A percentile compares a stretch with the other conserved stretches of the same genome.
Evolutionary conservation across 2,329 filamentous ascomycete species (phyloP).

Genomic region (Penicillium olsonii): DNA sequence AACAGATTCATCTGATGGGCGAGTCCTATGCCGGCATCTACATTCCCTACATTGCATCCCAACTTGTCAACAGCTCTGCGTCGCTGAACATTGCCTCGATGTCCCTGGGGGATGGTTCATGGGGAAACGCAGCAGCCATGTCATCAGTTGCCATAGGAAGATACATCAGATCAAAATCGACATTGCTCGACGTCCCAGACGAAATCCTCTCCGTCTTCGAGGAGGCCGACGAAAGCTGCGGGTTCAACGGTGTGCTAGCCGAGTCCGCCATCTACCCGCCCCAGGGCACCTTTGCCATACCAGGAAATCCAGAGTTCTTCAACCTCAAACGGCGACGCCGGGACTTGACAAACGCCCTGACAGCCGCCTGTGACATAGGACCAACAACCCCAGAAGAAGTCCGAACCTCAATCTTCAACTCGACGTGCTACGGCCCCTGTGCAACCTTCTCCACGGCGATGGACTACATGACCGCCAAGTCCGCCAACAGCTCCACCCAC

Average conservation of each 20-base stretch:
- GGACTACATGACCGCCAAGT: constrained; percentile 29
- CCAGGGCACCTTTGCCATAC: constrained; percentile 30
- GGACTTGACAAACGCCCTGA: constrained; percentile 13
- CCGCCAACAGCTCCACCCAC: constrained; percentile 9
- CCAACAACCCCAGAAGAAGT: constrained; percentile 28
- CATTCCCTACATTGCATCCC: constrained; percentile 39
- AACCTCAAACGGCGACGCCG: constrained; percentile 26
- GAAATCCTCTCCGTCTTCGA: constrained; percentile 32
- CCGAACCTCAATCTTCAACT: constrained; percentile 34
- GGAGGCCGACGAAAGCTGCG: constrained; percentile 33
- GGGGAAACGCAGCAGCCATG: constrained; percentile 40
- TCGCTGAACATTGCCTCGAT: constrained; percentile 37
- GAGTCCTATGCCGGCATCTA: constrained; percentile 43
- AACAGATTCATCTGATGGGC: constrained; percentile 39
- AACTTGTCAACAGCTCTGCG: constrained; percentile 29
- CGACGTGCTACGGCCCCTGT: constrained; percentile 38
- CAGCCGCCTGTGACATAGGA: constrained; percentile 25
- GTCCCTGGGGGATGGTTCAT: constrained; percentile 38
- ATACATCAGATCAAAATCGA: constrained; percentile 30
- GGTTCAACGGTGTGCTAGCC: constrained; percentile 32
- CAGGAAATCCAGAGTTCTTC: constrained; percentile 32
- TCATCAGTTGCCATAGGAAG: constrained; percentile 30
- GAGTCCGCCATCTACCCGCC: constrained; percentile 34
- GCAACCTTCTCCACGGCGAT: constrained; percentile 38
- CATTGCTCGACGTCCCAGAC: constrained; percentile 26